Percentiles rank a stretch among this genome's conserved stretches.
Evolutionary conservation across 2,329 filamentous ascomycete species (phyloP).

Genomic region (Ustulina deusta): DNA sequence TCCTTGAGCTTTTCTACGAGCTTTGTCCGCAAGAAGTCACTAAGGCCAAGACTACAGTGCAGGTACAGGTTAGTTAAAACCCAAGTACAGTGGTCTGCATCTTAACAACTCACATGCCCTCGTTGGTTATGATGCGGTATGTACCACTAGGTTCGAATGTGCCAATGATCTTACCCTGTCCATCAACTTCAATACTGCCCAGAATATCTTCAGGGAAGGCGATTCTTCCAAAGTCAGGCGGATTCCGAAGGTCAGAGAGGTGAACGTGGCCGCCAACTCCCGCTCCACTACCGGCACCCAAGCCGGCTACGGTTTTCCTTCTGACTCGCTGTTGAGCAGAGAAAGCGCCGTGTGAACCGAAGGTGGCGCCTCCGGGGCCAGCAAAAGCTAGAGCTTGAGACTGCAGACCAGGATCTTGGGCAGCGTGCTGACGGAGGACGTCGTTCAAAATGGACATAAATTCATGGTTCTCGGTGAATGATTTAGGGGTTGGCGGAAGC

Average conservation of each 20-base stretch:
- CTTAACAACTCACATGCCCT: constrained; percentile 70
- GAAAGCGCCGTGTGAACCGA: constrained; percentile 65
- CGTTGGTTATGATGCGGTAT: constrained; percentile 72
- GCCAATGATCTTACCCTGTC: constrained; percentile 67
- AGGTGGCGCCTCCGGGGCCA: constrained; percentile 65
- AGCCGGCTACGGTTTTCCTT: constrained; percentile 44
- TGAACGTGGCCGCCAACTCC: constrained; percentile 73
- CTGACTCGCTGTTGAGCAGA: constrained; percentile 58
- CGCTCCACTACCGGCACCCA: constrained; percentile 61
- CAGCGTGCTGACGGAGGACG: constrained; percentile 67
- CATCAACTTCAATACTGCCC: constrained; percentile 74
- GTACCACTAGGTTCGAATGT: constrained; percentile 71
- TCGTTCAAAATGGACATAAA: constrained; percentile 71
- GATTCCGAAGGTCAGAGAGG: constrained; percentile 72
- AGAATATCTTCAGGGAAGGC: constrained; percentile 78
- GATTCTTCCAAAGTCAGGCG: constrained; percentile 75
- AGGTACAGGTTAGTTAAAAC: constrained; percentile 28
- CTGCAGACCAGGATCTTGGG: constrained; percentile 66
- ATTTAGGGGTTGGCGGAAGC: constrained; percentile 70
- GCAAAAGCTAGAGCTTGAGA: constrained; percentile 71
- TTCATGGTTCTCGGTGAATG: constrained; percentile 69
- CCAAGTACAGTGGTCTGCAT: constrained; percentile 3
- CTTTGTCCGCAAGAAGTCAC: constrained; percentile 66
- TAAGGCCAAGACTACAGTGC: constrained; percentile 61
- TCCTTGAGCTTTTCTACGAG: constrained; percentile 64